phyloP scores from a whole-genome alignment of 352 stramenopile species.

The Thraustotheca clavata region DNA sequence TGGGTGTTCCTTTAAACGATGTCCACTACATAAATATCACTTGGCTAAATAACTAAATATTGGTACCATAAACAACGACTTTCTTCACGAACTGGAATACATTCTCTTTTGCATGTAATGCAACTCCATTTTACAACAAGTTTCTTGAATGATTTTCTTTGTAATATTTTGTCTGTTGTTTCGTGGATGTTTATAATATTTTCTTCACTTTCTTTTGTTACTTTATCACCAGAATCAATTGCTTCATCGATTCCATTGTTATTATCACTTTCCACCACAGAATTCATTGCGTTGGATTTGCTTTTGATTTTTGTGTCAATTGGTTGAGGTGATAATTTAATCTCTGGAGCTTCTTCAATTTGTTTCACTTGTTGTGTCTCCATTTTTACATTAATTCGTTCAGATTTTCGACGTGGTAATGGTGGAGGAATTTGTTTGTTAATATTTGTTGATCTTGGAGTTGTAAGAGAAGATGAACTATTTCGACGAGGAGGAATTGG shows the following conservation, averaged over 20 bases:
- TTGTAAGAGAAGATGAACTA: neutral
- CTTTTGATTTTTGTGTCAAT: neutral
- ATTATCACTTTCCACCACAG: too few relatives aligned
- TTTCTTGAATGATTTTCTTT: constrained; percentile 25
- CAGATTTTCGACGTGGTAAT: neutral
- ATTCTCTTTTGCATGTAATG: constrained; percentile 48
- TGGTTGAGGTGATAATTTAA: neutral
- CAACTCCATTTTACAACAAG: constrained; percentile 59
- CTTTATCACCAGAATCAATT: too few relatives aligned
- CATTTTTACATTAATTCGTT: neutral
- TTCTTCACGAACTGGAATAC: constrained; percentile 65
- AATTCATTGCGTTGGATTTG: too few relatives aligned
- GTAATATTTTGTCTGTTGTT: too few relatives aligned
- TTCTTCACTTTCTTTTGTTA: too few relatives aligned
- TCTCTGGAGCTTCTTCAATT: neutral
- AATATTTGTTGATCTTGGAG: neutral
- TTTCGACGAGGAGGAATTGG: neutral
- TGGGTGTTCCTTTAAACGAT: constrained; percentile 72
- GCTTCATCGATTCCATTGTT: too few relatives aligned
- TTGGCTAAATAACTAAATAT: neutral
- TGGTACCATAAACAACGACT: constrained; percentile 62
- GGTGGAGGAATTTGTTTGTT: neutral
- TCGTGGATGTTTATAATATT: too few relatives aligned
- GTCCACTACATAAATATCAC: constrained; percentile 30
- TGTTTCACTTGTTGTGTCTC: neutral